Conservation (phyloP, 768 basidiomycete genomes). For the Tylopilus vinaceipallidus region DNA sequence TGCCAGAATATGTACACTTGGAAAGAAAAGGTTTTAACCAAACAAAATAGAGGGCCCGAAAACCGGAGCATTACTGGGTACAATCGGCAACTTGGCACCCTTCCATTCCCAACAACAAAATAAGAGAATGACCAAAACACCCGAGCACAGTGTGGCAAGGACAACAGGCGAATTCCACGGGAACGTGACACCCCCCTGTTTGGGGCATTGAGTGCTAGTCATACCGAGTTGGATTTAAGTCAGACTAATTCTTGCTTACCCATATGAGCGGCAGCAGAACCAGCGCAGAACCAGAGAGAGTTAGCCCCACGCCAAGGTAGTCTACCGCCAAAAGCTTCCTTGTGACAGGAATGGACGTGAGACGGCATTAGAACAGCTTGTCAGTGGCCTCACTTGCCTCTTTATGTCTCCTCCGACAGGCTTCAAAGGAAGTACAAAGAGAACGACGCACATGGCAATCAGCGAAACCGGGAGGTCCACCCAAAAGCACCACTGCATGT, state of each 20-base stretch:
- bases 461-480: slow-evolving; percentile 62
- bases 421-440: slow-evolving; percentile 65
- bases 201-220: background rate
- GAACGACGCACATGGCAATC: slow-evolving; percentile 51
- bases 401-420: slow-evolving; percentile 59
- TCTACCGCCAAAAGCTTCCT: slow-evolving; percentile 65
- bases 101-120: background rate
- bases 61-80: slow-evolving; percentile 51
- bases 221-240: background rate
- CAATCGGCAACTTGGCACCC: slow-evolving; percentile 56
- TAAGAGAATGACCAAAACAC: background rate
- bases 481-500: slow-evolving; percentile 69
- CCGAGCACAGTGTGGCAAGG: slow-evolving; percentile 32
- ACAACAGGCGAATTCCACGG: slow-evolving; percentile 70
- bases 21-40: background rate
- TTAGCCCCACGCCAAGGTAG: slow-evolving; percentile 57
- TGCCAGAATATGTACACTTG: slow-evolving; percentile 72
- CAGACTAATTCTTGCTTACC: slow-evolving; percentile 38
- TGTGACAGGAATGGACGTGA: background rate
- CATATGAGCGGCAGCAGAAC: slow-evolving; percentile 72
- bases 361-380: background rate
- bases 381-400: slow-evolving; percentile 33
- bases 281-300: slow-evolving; percentile 58
- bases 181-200: slow-evolving; percentile 60
- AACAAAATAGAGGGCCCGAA: background rate